Percentiles rank a stretch among this genome's conserved stretches.
Evolutionary conservation across 2,329 filamentous ascomycete genomes (phyloP).

Genomic region (Xylariaceae sp.): DNA sequence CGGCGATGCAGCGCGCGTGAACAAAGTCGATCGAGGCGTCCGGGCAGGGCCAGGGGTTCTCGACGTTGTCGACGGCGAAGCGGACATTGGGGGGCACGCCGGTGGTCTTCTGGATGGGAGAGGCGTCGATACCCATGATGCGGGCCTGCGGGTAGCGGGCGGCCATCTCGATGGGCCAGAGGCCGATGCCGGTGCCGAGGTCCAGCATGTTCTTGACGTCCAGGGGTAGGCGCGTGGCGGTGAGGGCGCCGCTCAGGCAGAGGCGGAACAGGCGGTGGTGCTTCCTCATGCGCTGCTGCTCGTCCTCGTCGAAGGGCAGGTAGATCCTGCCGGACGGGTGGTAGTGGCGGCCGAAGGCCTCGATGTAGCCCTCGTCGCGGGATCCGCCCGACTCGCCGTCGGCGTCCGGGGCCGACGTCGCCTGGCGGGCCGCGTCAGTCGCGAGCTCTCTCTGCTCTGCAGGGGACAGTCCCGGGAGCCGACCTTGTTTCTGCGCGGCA

Average conservation of each 20-base stretch:
- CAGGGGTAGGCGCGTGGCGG: constrained; percentile 20
- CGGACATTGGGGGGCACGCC: constrained; percentile 50
- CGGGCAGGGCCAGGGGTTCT: constrained; percentile 34
- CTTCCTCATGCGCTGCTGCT: constrained; percentile 19
- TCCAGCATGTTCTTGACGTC: constrained; percentile 29
- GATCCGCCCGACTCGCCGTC: neutral
- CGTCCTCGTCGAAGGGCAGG: constrained; percentile 21
- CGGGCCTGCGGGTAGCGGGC: constrained; percentile 30
- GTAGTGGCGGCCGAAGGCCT: constrained; percentile 22
- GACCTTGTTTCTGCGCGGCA: too few species aligned
- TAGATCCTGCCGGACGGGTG: constrained; percentile 22
- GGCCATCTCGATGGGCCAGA: constrained; percentile 37
- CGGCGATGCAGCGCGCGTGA: constrained; percentile 36
- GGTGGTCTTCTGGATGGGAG: constrained; percentile 31
- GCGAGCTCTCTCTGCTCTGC: too few species aligned
- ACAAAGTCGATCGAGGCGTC: constrained; percentile 31
- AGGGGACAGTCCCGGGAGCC: too few species aligned
- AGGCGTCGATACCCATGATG: constrained; percentile 34
- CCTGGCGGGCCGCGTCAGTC: too few species aligned
- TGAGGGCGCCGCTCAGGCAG: constrained; percentile 22
- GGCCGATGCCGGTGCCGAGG: constrained; percentile 33
- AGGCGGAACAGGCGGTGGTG: constrained; percentile 19
- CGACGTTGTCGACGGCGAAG: constrained; percentile 52
- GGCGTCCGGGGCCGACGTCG: neutral
- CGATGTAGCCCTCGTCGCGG: constrained; percentile 17